Percentiles rank a stretch among this genome's conserved stretches.
These are phyloP conservation scores for Skeletonema tropicum DNA, from an alignment of 108 stramenopile species.

Conservation along the genomic window DNA sequence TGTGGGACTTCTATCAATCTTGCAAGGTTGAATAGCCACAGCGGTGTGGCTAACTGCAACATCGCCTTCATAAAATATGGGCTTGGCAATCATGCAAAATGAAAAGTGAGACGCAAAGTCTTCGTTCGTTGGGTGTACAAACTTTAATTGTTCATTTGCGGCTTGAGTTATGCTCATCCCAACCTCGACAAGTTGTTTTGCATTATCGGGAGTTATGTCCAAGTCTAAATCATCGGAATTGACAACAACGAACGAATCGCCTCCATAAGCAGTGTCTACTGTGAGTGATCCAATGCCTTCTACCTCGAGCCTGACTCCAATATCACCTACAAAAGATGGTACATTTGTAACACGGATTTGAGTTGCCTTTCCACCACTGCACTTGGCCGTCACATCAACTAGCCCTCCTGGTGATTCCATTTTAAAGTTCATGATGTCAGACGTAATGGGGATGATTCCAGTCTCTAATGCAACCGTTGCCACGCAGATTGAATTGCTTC, in stretches of 20 bases:
- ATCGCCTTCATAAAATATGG: constrained; percentile 17
- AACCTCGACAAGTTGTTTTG: background rate
- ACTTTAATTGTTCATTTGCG: constrained; percentile 2
- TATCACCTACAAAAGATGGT: constrained; percentile 36
- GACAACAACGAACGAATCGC: constrained; percentile 45
- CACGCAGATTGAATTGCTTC: constrained; percentile 43
- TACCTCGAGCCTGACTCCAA: constrained; percentile 21
- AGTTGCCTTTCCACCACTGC: constrained; percentile 12
- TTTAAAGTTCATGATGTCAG: constrained; percentile 9
- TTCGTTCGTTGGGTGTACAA: constrained; percentile 2
- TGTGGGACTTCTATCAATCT: constrained; percentile 25
- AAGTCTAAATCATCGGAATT: constrained; percentile 7
- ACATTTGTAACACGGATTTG: constrained; percentile 25
- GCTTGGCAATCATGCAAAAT: constrained; percentile 14
- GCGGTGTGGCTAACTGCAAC: constrained; percentile 14
- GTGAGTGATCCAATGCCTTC: constrained; percentile 1
- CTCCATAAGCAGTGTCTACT: constrained; percentile 42
- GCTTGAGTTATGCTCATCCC: constrained; percentile 17
- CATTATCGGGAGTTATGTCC: background rate
- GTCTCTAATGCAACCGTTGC: constrained; percentile 31
- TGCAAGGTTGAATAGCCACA: constrained; percentile 13
- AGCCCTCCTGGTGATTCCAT: constrained; percentile 35
- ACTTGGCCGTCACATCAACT: constrained; percentile 19
- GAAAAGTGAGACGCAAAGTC: background rate
- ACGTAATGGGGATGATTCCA: constrained; percentile 25